Evolutionary conservation across 805 yeast species (phyloP), one percentile per base, ranked within the genome.

Genomic region (Cyberlindnera galapagoensis): DNA sequence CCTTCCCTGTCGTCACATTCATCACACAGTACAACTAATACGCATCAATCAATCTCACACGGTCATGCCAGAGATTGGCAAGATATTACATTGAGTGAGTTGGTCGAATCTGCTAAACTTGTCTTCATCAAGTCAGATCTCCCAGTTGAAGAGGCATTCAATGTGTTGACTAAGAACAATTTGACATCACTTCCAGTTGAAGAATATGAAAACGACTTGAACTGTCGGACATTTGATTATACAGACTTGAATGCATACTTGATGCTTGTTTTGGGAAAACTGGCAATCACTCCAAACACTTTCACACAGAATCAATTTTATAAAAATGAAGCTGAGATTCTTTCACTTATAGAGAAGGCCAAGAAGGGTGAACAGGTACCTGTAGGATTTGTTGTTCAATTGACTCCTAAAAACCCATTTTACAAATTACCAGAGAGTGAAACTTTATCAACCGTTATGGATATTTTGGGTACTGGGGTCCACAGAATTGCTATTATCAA

Each of bases 381-480:
- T 4, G 97, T 92, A 6, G 77, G 78, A 38, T 86, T 87, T 59
- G 94, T 88, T 21, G 78, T 87, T 30, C 78, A 76, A 47, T 62
- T 92, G 40, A 80, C 90, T 15, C 87, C 86, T 20, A 88, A 88
- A 53, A 90, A 86, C 50, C 95, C 95, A 3, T 86, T 88, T 51
- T 70, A 82, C 40, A 82, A 84, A 51, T 63, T 92, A 36, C 71
- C 76, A 26, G 87, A 84, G 47, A 52, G 65, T 12, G 87, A 80
- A 35, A 72, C 77, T 14, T 62, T 90, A 32, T 67, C 79, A 25
- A 69, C 74, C 5, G 96, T 85, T 3, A 82, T 84, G 47, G 94
- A 86, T 56, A 76, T 83, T 9, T 65, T 90, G 40, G 97, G 97
- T n/a, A 74, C 83, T 24, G 98, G 98, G 14, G 95, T 88, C 4